phyloP scores from a whole-genome alignment of 495 filamentous ascomycete genomes.

The Hyaloscypha variabilis region DNA sequence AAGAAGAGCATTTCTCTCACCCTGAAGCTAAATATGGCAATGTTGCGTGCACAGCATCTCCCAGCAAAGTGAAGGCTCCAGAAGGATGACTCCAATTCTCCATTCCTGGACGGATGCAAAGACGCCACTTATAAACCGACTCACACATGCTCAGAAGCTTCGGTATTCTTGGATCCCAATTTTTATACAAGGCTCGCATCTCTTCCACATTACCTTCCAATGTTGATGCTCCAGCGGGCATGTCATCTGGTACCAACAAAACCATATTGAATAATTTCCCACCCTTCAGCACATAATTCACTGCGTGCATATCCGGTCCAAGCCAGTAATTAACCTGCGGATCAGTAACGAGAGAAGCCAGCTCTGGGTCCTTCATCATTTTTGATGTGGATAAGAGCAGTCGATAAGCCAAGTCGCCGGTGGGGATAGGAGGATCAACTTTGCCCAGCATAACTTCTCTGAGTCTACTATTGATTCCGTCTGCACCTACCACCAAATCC shows the following conservation, averaged over 20 bases:
- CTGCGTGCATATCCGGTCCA: constrained; percentile 48
- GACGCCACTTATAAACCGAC: constrained; percentile 67
- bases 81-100: constrained; percentile 58
- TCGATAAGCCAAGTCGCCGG: constrained; percentile 70
- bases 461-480: constrained; percentile 56
- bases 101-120: constrained; percentile 61
- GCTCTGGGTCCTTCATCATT: constrained; percentile 51
- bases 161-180: constrained; percentile 60
- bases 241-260: constrained; percentile 67
- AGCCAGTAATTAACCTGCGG: constrained; percentile 49
- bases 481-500: constrained; percentile 61
- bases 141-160: constrained; percentile 51
- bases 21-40: constrained; percentile 56
- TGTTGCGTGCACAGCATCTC: constrained; percentile 72
- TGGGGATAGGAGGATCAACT: constrained; percentile 50
- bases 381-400: constrained; percentile 59
- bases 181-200: constrained; percentile 62
- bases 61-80: constrained; percentile 61
- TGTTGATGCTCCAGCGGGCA: constrained; percentile 56
- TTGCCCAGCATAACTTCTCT: constrained; percentile 51
- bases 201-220: constrained; percentile 63
- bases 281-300: constrained; percentile 63
- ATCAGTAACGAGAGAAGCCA: constrained; percentile 49
- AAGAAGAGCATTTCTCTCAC: background rate
- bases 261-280: constrained; percentile 71